Conservation (phyloP, 768 basidiomycete species). For the Leccinellum albellum region DNA sequence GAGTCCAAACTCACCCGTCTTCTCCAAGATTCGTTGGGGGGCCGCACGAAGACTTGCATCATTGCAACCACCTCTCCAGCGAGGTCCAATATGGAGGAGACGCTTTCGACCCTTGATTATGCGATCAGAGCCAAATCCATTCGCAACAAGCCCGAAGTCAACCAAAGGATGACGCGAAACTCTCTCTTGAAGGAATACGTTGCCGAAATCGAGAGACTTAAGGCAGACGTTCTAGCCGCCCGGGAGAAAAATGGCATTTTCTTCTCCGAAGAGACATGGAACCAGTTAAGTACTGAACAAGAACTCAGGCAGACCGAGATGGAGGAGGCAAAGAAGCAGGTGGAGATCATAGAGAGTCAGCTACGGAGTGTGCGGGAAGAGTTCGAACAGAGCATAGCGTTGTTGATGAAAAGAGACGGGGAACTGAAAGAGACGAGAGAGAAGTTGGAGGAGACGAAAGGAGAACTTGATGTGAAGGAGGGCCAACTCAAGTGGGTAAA, state of each 20-base stretch:
- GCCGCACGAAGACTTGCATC: constrained; percentile 95
- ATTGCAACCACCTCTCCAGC: constrained; percentile 96
- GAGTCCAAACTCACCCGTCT: constrained; percentile 98
- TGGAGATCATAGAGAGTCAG: constrained; percentile 80
- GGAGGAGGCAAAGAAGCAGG: constrained; percentile 78
- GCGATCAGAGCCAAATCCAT: constrained; percentile 94
- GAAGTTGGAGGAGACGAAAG: constrained; percentile 50
- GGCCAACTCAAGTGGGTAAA: constrained; percentile 57
- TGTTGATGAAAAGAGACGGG: constrained; percentile 70
- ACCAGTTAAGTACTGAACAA: constrained; percentile 72
- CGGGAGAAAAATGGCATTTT: constrained; percentile 96
- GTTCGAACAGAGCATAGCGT: constrained; percentile 82
- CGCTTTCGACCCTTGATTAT: constrained; percentile 95
- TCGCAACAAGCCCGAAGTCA: constrained; percentile 90
- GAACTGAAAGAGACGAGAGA: constrained; percentile 66
- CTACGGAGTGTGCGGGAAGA: constrained; percentile 79
- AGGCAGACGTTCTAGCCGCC: constrained; percentile 84
- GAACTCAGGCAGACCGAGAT: constrained; percentile 73
- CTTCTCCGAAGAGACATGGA: constrained; percentile 89
- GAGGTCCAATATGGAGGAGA: constrained; percentile 93
- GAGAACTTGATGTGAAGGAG: constrained; percentile 50
- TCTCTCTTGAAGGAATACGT: constrained; percentile 92
- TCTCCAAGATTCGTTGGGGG: constrained; percentile 98
- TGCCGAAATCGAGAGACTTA: constrained; percentile 88
- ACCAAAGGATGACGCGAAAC: constrained; percentile 90